phyloP scores from a whole-genome alignment of 768 basidiomycete species.

The Tricholoma saponaceum region DNA sequence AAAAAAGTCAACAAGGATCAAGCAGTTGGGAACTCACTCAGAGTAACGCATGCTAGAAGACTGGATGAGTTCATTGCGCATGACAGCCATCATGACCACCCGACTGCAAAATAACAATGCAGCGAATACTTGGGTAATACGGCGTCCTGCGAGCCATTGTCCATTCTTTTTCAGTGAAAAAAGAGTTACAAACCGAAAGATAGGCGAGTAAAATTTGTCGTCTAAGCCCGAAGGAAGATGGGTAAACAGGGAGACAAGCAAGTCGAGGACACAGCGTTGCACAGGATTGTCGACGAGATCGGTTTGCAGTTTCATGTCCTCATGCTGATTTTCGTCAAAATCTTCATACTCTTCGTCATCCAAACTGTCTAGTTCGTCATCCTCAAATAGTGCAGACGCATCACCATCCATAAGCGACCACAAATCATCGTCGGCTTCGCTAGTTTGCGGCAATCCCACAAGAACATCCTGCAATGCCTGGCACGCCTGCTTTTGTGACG shows the following conservation, averaged over 20 bases:
- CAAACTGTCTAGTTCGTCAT: not conserved
- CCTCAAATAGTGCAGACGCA: not conserved
- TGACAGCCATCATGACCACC: constrained; percentile 1
- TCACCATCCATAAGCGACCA: not conserved
- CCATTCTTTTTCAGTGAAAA: not conserved
- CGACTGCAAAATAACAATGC: not conserved
- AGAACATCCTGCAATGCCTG: not conserved
- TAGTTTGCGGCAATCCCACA: not conserved
- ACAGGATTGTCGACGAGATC: not conserved
- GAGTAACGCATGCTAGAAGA: not conserved
- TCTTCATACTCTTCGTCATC: not conserved
- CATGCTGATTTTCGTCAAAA: not conserved
- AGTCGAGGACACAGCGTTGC: not conserved
- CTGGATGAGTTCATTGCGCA: not conserved
- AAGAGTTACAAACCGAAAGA: not conserved
- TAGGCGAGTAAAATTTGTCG: not conserved
- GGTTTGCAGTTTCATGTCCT: not conserved
- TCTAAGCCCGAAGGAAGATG: not conserved
- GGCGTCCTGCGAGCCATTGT: not conserved
- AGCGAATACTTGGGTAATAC: not conserved
- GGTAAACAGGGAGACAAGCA: not conserved
- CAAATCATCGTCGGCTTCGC: not conserved
- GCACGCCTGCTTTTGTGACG: not conserved
- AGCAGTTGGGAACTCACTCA: constrained; percentile 1
- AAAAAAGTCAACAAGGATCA: not conserved